Evolutionary conservation across 2,329 filamentous ascomycete species (phyloP).

Genomic region (Colletotrichum sp.): DNA sequence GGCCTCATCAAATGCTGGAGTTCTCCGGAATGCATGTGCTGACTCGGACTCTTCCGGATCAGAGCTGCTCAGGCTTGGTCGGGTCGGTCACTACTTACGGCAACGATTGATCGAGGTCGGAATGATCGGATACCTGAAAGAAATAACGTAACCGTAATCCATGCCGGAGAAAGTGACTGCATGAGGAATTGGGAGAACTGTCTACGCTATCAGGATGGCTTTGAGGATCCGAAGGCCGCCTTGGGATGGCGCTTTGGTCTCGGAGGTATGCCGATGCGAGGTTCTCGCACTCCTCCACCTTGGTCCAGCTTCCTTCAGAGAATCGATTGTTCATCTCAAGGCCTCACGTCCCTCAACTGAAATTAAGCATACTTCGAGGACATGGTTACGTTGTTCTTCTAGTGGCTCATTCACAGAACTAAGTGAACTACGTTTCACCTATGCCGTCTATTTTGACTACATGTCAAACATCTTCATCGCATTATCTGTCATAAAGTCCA

Average conservation of each 20-base stretch:
- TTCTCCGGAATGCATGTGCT: background rate
- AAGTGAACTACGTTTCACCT: background rate
- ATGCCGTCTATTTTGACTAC: background rate
- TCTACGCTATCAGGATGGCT: background rate
- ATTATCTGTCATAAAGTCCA: background rate
- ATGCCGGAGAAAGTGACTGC: background rate
- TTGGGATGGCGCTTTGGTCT: background rate
- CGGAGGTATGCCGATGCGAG: background rate
- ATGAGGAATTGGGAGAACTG: background rate
- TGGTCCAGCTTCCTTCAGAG: background rate
- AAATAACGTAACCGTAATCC: background rate
- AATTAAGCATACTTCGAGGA: background rate
- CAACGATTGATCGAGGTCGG: background rate
- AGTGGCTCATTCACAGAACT: background rate
- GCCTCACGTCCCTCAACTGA: background rate
- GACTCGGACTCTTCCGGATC: background rate
- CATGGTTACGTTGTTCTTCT: background rate
- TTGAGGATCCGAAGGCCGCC: background rate
- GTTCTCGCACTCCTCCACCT: background rate
- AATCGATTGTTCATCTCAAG: background rate
- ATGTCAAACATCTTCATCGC: background rate
- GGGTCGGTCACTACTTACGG: background rate
- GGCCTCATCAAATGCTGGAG: background rate
- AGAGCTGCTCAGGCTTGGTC: background rate
- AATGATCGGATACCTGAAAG: background rate